Conservation (phyloP, 306 rosid species). For the Cucumis hystrix region DNA sequence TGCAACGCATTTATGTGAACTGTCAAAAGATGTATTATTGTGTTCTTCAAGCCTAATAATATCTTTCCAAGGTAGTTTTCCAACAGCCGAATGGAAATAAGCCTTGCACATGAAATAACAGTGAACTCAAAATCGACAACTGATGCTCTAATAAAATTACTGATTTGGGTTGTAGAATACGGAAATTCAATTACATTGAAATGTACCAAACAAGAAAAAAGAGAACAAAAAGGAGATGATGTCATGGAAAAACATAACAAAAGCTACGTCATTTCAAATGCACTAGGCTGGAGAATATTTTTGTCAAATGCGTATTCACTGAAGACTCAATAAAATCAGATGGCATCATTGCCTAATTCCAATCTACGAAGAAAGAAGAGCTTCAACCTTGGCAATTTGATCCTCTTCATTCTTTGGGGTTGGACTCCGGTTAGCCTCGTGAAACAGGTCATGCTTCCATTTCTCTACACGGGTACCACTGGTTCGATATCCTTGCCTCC, state of each 20-base stretch:
- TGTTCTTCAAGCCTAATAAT: neutral
- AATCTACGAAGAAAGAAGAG: constrained; percentile 60
- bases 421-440: constrained; percentile 59
- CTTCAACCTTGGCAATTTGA: constrained; percentile 85
- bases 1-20: neutral
- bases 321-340: constrained; percentile 1
- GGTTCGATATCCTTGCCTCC: constrained; percentile 35
- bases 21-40: too few relatives aligned
- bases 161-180: neutral
- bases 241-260: neutral
- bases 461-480: constrained; percentile 46
- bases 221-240: neutral
- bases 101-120: neutral
- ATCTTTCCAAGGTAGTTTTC: neutral
- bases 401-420: constrained; percentile 83
- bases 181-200: neutral
- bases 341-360: neutral
- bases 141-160: neutral
- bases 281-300: neutral
- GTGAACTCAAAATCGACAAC: neutral
- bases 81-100: neutral
- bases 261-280: neutral
- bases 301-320: neutral
- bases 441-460: constrained; percentile 86
- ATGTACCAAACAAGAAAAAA: neutral